phyloP scores from a whole-genome alignment of 345 rosid genomes.

The Pelargonium nanum region DNA sequence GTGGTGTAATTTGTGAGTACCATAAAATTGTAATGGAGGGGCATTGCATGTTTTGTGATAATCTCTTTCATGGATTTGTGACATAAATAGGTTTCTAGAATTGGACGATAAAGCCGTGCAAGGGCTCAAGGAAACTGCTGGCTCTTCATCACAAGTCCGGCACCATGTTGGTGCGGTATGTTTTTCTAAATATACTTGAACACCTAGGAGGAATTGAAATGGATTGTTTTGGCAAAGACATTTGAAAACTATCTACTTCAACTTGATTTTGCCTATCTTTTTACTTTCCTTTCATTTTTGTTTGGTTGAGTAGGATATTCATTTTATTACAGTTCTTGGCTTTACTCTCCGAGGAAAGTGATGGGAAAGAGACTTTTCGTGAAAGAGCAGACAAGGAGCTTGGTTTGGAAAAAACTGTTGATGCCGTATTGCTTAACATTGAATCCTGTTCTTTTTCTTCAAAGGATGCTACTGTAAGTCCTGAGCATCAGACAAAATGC shows the following conservation, averaged over 20 bases:
- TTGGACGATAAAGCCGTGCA: constrained; percentile 34
- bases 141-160: constrained; percentile 36
- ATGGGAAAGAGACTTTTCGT: too few species aligned
- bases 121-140: constrained; percentile 46
- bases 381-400: constrained; percentile 29
- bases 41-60: not conserved
- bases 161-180: constrained; percentile 44
- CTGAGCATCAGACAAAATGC: constrained; percentile 18
- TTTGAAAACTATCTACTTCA: too few species aligned
- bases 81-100: constrained; percentile 24
- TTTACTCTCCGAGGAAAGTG: constrained; percentile 30
- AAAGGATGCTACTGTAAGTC: constrained; percentile 12
- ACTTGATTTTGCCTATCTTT: too few species aligned
- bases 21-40: not conserved
- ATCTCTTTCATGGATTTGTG: not conserved
- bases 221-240: too few species aligned
- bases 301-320: constrained; percentile 5
- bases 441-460: constrained; percentile 15
- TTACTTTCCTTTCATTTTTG: too few species aligned
- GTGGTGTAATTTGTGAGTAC: not conserved
- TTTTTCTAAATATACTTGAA: too few species aligned
- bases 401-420: constrained; percentile 32
- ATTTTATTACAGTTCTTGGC: constrained; percentile 38
- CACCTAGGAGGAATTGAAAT: too few species aligned
- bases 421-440: constrained; percentile 25